Evolutionary conservation across 352 stramenopile genomes (phyloP).

Genomic region (Pythium periplocum): DNA sequence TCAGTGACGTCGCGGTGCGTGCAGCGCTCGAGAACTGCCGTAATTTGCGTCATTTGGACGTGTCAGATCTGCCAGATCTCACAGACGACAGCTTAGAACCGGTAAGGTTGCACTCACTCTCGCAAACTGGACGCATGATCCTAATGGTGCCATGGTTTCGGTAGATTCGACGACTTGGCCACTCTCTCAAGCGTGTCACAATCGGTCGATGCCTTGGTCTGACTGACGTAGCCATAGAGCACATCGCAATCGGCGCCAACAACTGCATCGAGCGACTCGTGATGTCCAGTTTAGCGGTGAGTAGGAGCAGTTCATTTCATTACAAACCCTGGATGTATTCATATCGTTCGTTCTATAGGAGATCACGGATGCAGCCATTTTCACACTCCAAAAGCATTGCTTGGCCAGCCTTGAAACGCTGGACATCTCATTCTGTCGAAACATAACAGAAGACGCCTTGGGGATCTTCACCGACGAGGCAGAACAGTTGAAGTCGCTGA

Average conservation of each 20-base stretch:
- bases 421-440: conserved; percentile 77
- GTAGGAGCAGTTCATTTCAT: conserved; percentile 3
- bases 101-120: conserved; percentile 17
- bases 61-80: conserved; percentile 67
- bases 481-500: conserved; percentile 37
- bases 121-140: not conserved
- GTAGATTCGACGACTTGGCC: conserved; percentile 41
- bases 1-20: conserved; percentile 43
- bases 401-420: conserved; percentile 32
- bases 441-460: conserved; percentile 61
- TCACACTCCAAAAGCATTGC: conserved; percentile 47
- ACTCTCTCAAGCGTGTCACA: conserved; percentile 44
- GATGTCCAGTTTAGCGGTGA: conserved; percentile 74
- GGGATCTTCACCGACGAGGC: conserved; percentile 49
- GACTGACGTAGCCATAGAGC: conserved; percentile 49
- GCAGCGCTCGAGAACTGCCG: conserved; percentile 52
- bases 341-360: conserved; percentile 23
- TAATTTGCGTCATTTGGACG: conserved; percentile 46
- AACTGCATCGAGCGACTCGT: conserved; percentile 53
- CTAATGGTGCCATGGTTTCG: not conserved
- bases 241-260: conserved; percentile 52
- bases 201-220: conserved; percentile 60
- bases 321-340: too few relatives aligned
- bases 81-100: conserved; percentile 62
- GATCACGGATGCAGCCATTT: conserved; percentile 44